Base-by-base conservation (phyloP, 495 filamentous ascomycete genomes). In the Penicillium longicatenatum region DNA sequence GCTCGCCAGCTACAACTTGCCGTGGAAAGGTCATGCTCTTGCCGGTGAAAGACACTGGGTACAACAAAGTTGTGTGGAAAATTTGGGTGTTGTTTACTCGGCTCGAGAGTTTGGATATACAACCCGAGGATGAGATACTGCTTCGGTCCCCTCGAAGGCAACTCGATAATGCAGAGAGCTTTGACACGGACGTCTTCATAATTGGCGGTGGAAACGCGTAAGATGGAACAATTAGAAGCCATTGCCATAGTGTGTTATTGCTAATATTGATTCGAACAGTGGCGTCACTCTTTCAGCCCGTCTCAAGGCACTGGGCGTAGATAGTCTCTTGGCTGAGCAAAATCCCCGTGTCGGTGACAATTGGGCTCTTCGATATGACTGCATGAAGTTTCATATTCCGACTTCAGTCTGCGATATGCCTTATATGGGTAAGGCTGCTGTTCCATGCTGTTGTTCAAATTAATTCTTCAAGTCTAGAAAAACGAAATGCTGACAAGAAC, bases 341-440 rank as follows among this genome's bases (percentile, higher is more conserved):
- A 66, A 72, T 41, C 12, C 55, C n/a, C 39, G 50, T 6, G 54
- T 70, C 3, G 75, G 75, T 16, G 67, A 75, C 54, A 71, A 72
- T 46, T 77, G 75, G 75, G 66, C 55, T 22, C 56, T 60, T 11
- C 67, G 75, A 12, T 77, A 75, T 44, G 66, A 71, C 29, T 73
- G 66, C 39, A 60, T 66, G 53, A 31, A 49, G 29, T 67, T 74
- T 31, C 76, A 81, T 56, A 73, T 75, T 1, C 61, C 62, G 11
- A 62, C 61, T n/a, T 55, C 61, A 3, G 55, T 56, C 21, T 64
- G 61, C 17, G 57, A 64, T 20, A 31, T 68, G 26, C 61, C 65
- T 0, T 68, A 43, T 26, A 55, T 68, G 61, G 17, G 64, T 67
- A 42, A 52, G 58, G n/a, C n/a, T n/a, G n/a, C n/a, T n/a, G n/a